Evolutionary conservation across 2,329 filamentous ascomycete genomes (phyloP), one percentile per base, ranked within the genome.

Genomic region (Aspergillus neotritici): DNA sequence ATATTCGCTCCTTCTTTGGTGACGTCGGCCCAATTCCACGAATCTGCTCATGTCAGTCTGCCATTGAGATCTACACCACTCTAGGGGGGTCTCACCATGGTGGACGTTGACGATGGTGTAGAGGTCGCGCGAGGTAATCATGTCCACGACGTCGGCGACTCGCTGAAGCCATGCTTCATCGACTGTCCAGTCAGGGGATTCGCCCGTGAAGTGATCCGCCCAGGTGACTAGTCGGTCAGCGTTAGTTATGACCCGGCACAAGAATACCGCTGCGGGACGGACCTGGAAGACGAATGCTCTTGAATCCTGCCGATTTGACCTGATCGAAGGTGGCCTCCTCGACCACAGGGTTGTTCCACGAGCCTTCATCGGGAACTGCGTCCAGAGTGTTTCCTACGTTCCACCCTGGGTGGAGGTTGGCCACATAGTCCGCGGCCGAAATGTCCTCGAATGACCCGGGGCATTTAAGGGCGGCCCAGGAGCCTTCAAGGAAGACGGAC

Each of bases 331-430:
- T 79, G 1, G 58, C 56, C 2, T 63, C 64, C 5, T 70, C 63
- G 1, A 79, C 76, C 0, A 73, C 69, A 0, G 71, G 66, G 44
- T 81, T 81, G 50, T 77, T 77, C 78, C 78, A 82, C 2, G 71
- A 75, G 4, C 75, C 77, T 55, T 82, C 79, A 37, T 72, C 65
- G 4, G 77, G 72, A 6, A 71, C 61, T 1, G 77, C 76, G 54
- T 81, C 79, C 25, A 82, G 68, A 0, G 77, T 79, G 43, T 82
- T 82, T 8, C 78, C 79, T 7, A 80, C 52, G 49, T 81, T 82
- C 78, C 78, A 82, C 6, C 78, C 78, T 0, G 77, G 73, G 37
- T 75, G 75, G 32, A 79, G 64, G 7, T 65, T 69, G 4, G 66
- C 64, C 37, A 79, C 63, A 39, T 66, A 78, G 3, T 70, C 60